phyloP scores from a whole-genome alignment of 2,329 filamentous ascomycete species.

The Parascedosporium putredinis region DNA sequence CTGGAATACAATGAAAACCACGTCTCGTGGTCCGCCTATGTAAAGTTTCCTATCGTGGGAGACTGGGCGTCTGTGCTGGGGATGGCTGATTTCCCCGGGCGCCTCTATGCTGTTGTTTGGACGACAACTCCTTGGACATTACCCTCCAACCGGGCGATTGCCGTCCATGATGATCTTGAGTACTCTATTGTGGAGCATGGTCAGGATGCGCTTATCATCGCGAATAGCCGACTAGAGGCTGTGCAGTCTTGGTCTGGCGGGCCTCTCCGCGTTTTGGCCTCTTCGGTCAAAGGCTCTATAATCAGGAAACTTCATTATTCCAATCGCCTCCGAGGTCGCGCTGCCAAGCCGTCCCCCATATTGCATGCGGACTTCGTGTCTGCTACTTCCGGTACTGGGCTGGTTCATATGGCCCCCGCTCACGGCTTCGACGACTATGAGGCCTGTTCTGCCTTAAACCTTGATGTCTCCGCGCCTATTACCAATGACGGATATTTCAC shows the following conservation, averaged over 20 bases:
- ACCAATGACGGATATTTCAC: constrained; percentile 77
- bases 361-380: constrained; percentile 85
- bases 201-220: constrained; percentile 57
- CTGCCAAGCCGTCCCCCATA: constrained; percentile 52
- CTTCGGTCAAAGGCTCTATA: constrained; percentile 52
- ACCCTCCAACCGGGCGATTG: constrained; percentile 84
- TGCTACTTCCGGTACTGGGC: constrained; percentile 76
- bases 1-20: constrained; percentile 74
- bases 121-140: constrained; percentile 98
- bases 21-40: constrained; percentile 61
- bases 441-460: constrained; percentile 58
- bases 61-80: constrained; percentile 21
- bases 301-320: constrained; percentile 57
- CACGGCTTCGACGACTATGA: constrained; percentile 97
- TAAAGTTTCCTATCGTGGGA: constrained; percentile 62
- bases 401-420: constrained; percentile 91
- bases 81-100: constrained; percentile 29
- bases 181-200: constrained; percentile 58
- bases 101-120: constrained; percentile 82
- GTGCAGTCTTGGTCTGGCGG: constrained; percentile 39
- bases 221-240: constrained; percentile 56
- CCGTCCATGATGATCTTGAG: constrained; percentile 61
- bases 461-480: constrained; percentile 71
- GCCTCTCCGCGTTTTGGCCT: constrained; percentile 38
- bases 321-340: constrained; percentile 55